These are phyloP conservation scores for Termitomyces eurrhizus DNA, from an alignment of 768 basidiomycete genomes.

Conservation along the genomic window DNA sequence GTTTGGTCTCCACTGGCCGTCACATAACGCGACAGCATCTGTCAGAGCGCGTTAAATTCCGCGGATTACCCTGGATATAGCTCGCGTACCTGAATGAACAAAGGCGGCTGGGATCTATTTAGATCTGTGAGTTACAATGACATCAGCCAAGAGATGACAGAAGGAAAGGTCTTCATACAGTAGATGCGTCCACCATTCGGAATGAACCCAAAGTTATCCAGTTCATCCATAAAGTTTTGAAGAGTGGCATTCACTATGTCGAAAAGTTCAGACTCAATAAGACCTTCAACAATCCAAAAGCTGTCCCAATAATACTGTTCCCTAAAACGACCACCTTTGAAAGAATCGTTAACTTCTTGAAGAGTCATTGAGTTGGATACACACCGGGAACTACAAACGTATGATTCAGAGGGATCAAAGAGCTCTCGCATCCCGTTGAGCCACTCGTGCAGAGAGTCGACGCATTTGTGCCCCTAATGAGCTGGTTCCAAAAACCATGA, in stretches of 20 bases:
- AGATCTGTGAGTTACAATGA: conserved; percentile 48
- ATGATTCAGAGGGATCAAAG: conserved; percentile 86
- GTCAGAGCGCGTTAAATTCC: not conserved
- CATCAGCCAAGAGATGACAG: conserved; percentile 33
- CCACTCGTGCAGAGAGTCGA: conserved; percentile 56
- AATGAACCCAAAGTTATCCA: conserved; percentile 82
- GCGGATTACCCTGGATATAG: not conserved
- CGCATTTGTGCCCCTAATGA: conserved; percentile 72
- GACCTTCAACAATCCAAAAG: conserved; percentile 85
- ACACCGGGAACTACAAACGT: conserved; percentile 87
- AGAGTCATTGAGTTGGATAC: not conserved
- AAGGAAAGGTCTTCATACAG: conserved; percentile 38
- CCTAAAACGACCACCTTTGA: conserved; percentile 65
- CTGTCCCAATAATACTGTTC: conserved; percentile 76
- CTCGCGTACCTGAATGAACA: conserved; percentile 60
- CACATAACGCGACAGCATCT: conserved; percentile 93
- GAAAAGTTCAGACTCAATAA: conserved; percentile 77
- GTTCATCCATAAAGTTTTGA: conserved; percentile 94
- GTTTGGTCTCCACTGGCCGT: conserved; percentile 61
- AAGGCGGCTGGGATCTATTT: conserved; percentile 86
- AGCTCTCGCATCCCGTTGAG: conserved; percentile 66
- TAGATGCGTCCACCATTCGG: conserved; percentile 94
- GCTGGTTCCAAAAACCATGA: conserved; percentile 78
- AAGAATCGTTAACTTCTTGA: not conserved
- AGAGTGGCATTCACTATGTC: conserved; percentile 71